Evolutionary conservation across 1,139 yeast species (phyloP), one percentile per base, ranked within the genome.

Genomic region (Candida gigantensis): DNA sequence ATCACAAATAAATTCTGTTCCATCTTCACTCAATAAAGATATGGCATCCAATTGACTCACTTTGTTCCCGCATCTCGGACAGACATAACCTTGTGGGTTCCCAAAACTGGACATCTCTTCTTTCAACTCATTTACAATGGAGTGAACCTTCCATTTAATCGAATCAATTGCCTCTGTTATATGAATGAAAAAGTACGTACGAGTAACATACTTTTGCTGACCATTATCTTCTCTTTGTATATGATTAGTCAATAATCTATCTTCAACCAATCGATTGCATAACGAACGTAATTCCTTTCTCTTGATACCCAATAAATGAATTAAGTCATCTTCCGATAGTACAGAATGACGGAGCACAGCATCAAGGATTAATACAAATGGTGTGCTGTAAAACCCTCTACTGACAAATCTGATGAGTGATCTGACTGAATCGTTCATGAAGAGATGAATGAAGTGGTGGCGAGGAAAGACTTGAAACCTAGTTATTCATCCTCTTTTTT

Each of bases 161-260:
- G 97, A 81, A 62, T 92, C 98, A 32, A 94, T 86, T 1, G 97
- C 95, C 56, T 89, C 96, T 2, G 97, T 88, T 55, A 79, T 81
- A 53, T 88, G 96, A 40, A 92, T 82, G 57, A 77, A 92, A 61
- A 82, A 92, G 57, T 89, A 92, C 0, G 94, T 84, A 53, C 90
- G 74, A 14, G 86, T 77, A 29, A 65, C 65, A 38, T 85, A 77
- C 43, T 96, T 72, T 47, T 76, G 84, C 43, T 80, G 84, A 5
- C 77, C 73, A 32, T 83, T 86, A 41, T 85, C 96, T 58, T 88
- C 96, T 58, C 87, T 82, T 58, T 89, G 96, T 23, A 81, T 70
- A 49, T 85, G 90, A 21, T 70, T 67, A 14, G 77, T 70, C 14
- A 84, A 54, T 36, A 92, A 60, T 43, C 95, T 71, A 64, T 94